Base-by-base conservation (phyloP, 305 asterid species). In the Withania somnifera region DNA sequence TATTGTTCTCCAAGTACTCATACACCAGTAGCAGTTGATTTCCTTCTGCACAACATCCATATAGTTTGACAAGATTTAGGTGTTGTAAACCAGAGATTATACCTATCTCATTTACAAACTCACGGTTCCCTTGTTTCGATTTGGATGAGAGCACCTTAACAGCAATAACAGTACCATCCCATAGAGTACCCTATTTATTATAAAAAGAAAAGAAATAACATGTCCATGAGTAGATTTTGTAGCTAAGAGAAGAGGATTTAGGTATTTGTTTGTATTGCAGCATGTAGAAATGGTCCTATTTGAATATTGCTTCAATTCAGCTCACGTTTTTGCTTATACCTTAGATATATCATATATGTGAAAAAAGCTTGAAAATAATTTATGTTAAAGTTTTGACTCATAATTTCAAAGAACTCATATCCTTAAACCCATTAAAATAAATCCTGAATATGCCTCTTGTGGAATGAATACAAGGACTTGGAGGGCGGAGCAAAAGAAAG, bases 61-160 rank as follows among this genome's bases (percentile, higher is more conserved):
- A 84, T 0, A 92, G 89, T 84, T 85, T 91, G 13, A 91, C 98
- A n/a, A 93, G 98, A 88, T 92, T 89, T 32, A 97, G 94, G 85
- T 93, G 95, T 79, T 89, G 94, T 45, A 93, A 81, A 28, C 93
- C 91, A 78, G 98, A 92, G 77, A 93, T 93, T 95, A 93, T 93
- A 88, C 98, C 97, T 89, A 93, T 92, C 82, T 92, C 98, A 56
- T 91, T 93, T 80, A 93, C 83, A 53, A 93, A 92, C 77, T 93
- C 98, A 1, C 95, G 97, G 60, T 93, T 93, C 63, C 97, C 97
- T 85, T 93, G 97, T 84, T 89, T 91, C 8, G 94, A 93, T 82
- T 92, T 92, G 56, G 97, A 83, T 69, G 98, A 93, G 51, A 92
- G 94, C 83, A 90, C 91, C 90, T 94, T 94, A 50, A 93, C 94